phyloP scores from a whole-genome alignment of 2,329 filamentous ascomycete genomes.

The Thielaviopsis euricoi region DNA sequence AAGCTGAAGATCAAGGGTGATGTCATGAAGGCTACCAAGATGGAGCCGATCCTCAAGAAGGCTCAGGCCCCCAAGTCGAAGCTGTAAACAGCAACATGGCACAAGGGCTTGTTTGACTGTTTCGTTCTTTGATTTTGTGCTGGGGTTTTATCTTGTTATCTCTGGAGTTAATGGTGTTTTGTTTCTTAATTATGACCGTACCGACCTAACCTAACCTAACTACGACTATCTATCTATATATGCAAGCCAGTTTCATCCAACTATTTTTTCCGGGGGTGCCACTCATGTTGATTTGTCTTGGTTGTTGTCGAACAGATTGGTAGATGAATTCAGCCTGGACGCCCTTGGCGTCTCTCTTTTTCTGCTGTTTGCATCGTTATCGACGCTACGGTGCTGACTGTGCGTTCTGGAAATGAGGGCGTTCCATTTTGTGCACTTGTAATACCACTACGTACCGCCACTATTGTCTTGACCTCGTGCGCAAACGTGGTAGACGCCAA shows the following conservation, averaged over 20 bases:
- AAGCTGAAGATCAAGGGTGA: conserved; percentile 98
- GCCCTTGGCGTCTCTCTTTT: too few species aligned
- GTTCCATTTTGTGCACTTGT: not conserved
- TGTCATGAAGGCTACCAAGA: conserved; percentile 96
- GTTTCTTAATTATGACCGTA: not conserved
- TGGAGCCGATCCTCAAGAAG: conserved; percentile 85
- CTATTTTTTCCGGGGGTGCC: not conserved
- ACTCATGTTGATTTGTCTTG: not conserved
- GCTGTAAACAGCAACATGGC: conserved; percentile 36
- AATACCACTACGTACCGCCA: not conserved
- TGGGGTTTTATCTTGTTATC: not conserved
- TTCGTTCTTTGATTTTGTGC: not conserved
- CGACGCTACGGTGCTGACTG: too few species aligned
- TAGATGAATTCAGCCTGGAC: too few species aligned
- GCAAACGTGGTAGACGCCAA: too few species aligned
- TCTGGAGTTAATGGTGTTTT: not conserved
- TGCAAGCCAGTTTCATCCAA: not conserved
- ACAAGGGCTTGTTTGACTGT: not conserved
- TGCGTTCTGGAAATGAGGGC: not conserved
- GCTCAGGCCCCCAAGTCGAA: conserved; percentile 62
- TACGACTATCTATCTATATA: not conserved
- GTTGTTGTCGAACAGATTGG: not conserved
- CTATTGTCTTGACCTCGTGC: not conserved
- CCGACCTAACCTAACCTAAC: too few species aligned
- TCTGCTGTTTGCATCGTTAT: too few species aligned